Conservation (phyloP, 164 flowering plant genomes). For the Kingdonia uniflora region DNA sequence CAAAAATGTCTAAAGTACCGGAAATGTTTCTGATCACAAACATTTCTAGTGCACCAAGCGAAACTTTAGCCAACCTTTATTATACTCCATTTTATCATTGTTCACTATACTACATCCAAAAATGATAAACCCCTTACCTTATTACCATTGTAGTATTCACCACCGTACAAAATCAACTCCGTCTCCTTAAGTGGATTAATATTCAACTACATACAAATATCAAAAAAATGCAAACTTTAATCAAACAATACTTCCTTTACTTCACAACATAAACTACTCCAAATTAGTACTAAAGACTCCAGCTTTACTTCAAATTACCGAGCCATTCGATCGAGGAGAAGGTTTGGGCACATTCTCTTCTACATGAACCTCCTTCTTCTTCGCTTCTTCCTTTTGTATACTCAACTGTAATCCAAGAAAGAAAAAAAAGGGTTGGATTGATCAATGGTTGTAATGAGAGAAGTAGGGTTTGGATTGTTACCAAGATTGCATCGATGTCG, state of each 20-base stretch:
- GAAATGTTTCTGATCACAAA: no score
- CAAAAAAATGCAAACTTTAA: background rate
- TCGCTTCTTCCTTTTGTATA: conserved; percentile 95
- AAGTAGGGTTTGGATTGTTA: conserved; percentile 12
- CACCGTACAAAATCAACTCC: conserved; percentile 84
- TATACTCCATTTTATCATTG: no score
- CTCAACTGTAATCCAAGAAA: conserved; percentile 38
- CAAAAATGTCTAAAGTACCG: no score
- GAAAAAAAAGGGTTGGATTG: no score
- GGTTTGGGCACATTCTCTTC: conserved; percentile 92
- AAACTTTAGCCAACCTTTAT: no score
- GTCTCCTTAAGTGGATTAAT: conserved; percentile 90
- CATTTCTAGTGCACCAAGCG: no score
- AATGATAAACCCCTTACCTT: conserved; percentile 74
- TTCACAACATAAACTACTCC: background rate
- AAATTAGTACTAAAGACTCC: background rate
- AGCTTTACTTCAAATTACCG: conserved; percentile 30
- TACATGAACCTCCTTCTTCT: conserved; percentile 86
- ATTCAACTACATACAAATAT: conserved; percentile 34
- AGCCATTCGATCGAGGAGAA: conserved; percentile 82
- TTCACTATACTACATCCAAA: no score
- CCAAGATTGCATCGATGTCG: conserved; percentile 94
- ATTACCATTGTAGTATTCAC: conserved; percentile 94
- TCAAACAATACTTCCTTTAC: no score
- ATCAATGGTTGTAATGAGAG: no score